Percentiles rank a stretch among this genome's conserved stretches.
Evolutionary conservation across 1,284 basidiomycete species (phyloP).

Genomic region (Irpex sp.): DNA sequence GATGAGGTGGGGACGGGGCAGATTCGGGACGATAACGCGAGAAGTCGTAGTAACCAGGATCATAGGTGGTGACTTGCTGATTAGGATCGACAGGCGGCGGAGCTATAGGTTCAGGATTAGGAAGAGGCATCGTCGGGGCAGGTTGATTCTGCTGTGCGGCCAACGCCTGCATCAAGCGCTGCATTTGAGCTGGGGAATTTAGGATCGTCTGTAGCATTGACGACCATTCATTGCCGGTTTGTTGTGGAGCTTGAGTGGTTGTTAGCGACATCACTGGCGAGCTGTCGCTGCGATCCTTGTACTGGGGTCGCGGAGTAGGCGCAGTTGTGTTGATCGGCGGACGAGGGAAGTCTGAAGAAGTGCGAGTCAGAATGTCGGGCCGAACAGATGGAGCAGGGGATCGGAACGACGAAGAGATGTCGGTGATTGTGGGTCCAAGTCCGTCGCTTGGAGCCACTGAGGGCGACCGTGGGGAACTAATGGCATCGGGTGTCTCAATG

Average conservation of each 20-base stretch:
- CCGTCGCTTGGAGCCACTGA: conserved; percentile 24
- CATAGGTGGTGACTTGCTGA: conserved; percentile 30
- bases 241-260: conserved; percentile 24
- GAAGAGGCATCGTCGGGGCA: conserved; percentile 12
- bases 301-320: not conserved
- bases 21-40: conserved; percentile 11
- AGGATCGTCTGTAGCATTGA: conserved; percentile 53
- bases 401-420: conserved; percentile 6
- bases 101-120: conserved; percentile 11
- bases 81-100: conserved; percentile 18
- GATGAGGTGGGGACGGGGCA: conserved; percentile 12
- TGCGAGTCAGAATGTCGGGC: not conserved
- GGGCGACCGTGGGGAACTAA: conserved; percentile 16
- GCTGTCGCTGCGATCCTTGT: not conserved
- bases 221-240: conserved; percentile 48
- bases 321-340: not conserved
- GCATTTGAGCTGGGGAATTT: conserved; percentile 64
- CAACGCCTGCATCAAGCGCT: conserved; percentile 64
- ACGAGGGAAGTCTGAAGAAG: not conserved
- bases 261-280: conserved; percentile 21
- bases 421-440: conserved; percentile 19
- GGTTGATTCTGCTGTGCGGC: conserved; percentile 32
- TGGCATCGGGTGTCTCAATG: conserved; percentile 27
- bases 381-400: conserved; percentile 4
- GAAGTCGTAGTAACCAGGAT: conserved; percentile 15